phyloP scores from a whole-genome alignment of 1,284 basidiomycete species.

The Boletus semigastroideus region DNA sequence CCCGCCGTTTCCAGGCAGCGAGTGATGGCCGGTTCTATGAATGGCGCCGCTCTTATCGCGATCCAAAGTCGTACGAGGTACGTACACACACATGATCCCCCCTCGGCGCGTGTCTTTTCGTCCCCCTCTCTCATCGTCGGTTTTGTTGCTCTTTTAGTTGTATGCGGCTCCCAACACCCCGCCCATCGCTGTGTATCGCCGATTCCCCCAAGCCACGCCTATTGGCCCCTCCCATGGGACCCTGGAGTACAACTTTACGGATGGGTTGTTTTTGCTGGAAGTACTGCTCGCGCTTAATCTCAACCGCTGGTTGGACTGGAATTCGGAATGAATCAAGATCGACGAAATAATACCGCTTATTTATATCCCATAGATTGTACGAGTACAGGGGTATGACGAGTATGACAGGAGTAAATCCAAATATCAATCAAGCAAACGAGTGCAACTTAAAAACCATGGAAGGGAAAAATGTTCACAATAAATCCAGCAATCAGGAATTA shows the following conservation, averaged over 20 bases:
- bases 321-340: slow-evolving; percentile 40
- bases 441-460: slow-evolving; percentile 7
- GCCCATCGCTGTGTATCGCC: slow-evolving; percentile 58
- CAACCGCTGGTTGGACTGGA: slow-evolving; percentile 71
- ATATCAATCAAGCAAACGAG: slow-evolving; percentile 17
- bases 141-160: slow-evolving; percentile 37
- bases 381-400: slow-evolving; percentile 31
- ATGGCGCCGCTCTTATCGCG: slow-evolving; percentile 55
- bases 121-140: not conserved
- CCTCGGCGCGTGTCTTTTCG: not conserved
- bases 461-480: slow-evolving; percentile 20
- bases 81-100: slow-evolving; percentile 17
- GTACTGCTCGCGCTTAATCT: slow-evolving; percentile 63
- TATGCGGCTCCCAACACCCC: slow-evolving; percentile 41
- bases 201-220: slow-evolving; percentile 50
- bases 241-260: slow-evolving; percentile 60
- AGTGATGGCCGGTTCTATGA: slow-evolving; percentile 52
- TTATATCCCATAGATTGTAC: slow-evolving; percentile 37
- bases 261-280: slow-evolving; percentile 60
- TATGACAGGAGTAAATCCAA: slow-evolving; percentile 11
- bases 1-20: slow-evolving; percentile 55
- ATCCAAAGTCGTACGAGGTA: slow-evolving; percentile 57
- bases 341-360: slow-evolving; percentile 27
- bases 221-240: slow-evolving; percentile 63
- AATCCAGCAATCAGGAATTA: slow-evolving; percentile 32